phyloP scores from a whole-genome alignment of 768 basidiomycete species.

The Dacryopinax primogenitus region DNA sequence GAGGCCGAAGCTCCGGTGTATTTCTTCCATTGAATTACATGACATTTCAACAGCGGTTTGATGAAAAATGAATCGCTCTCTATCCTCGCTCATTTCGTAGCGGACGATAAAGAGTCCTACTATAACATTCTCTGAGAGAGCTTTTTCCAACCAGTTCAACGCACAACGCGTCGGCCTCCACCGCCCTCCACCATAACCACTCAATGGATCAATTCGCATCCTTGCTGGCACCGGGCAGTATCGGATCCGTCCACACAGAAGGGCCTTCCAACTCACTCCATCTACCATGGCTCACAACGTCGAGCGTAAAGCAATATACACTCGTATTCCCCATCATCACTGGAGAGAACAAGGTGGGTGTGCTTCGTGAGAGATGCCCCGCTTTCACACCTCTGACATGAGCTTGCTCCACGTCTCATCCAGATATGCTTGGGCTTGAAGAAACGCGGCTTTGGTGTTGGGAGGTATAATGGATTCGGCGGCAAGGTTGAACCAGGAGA shows the following conservation, averaged over 20 bases:
- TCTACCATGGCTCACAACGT: background rate
- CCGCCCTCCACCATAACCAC: background rate
- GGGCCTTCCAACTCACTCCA: background rate
- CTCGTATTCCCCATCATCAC: background rate
- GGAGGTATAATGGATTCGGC: conserved; percentile 78
- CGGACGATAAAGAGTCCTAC: background rate
- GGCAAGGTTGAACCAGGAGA: conserved; percentile 75
- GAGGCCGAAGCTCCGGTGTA: background rate
- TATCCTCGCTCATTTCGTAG: background rate
- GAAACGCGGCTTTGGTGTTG: conserved; percentile 24
- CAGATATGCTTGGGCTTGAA: conserved; percentile 25
- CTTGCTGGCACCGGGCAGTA: background rate
- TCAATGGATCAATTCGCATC: conserved; percentile 1
- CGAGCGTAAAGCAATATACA: background rate
- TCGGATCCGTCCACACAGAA: background rate
- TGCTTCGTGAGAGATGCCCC: background rate
- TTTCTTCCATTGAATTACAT: background rate
- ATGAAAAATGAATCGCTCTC: background rate
- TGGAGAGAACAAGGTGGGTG: background rate
- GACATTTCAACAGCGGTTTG: background rate
- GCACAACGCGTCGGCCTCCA: background rate
- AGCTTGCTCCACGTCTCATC: background rate
- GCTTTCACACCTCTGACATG: background rate
- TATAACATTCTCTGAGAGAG: background rate
- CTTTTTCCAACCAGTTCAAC: background rate